Base-by-base conservation (phyloP, 352 stramenopile species). In the Thalassiosira delicatula region DNA sequence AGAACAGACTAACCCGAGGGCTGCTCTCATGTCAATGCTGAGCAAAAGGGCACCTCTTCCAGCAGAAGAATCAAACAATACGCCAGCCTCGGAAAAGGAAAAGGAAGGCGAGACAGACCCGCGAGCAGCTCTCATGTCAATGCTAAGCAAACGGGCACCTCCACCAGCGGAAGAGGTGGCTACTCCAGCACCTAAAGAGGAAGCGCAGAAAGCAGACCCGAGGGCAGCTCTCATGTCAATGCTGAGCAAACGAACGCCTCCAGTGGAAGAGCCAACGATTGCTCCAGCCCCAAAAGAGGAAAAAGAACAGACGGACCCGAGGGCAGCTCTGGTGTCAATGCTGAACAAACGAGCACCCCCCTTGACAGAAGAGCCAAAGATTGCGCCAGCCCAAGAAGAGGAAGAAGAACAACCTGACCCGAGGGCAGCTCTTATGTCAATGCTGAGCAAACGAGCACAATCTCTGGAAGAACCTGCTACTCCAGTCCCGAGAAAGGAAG, bases 221-320 rank as follows among this genome's bases (percentile, higher is more conserved):
- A 84, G 60, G 37, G 29, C 60, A 25, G 44, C 63, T 61, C 49
- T 80, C 0, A 73, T 61, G 49, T 9, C 51, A 37, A 73, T 81
- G 72, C 46, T 74, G 12, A 44, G 17, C 11, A 74, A 81, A 62
- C 29, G 46, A 35, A 25, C 32, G 2, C 1, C 27, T 67, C 19
- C 49, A 46, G 42, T 40, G 23, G 40, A 62, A 12, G 29, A 30
- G 9, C 30, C n/a, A 0, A 61, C 12, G 30, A 44, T 27, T 46
- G 27, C 29, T 51, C 1, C 40, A 30, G 0, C 32, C 12, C 19
- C 60, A 32, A 17, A 63, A 23, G 29, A 73, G 14, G 27, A 44
- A 17, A 23, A n/a, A 37, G 25, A 46, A 46, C 3, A 79, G 11
- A 27, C 25, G 30, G 62, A 75, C 73, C 54, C 56, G 29, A 76